Base-by-base conservation (phyloP, 2,329 filamentous ascomycete genomes). In the Pyrenochaeta sp. region DNA sequence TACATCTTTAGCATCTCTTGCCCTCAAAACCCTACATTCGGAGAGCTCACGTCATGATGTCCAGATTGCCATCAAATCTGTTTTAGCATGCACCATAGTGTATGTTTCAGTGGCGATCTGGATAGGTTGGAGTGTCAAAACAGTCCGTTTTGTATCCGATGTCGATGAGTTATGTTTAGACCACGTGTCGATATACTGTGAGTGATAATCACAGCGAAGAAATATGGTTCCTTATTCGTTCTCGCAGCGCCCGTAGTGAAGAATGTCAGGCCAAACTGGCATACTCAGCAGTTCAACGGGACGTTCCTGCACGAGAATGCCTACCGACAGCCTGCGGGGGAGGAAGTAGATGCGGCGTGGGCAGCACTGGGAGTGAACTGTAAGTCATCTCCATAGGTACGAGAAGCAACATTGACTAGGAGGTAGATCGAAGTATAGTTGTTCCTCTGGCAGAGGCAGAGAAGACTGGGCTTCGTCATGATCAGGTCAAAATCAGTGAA, bases 331-430 rank as follows among this genome's bases (percentile, higher is more conserved):
- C 61, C 72, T 9, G 77, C 74, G 1, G 54, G 77, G 0, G 75
- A 78, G 0, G 78, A 81, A 36, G 81, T 83, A 0, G 83, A 86
- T 47, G 74, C 73, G 3, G 82, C 81, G 0, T 86, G 83, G 82
- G 73, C 70, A 15, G 71, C 72, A 2, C 51, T 82, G 0, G 80
- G 80, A 7, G 68, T 77, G 1, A 74, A 81, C 11, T 82, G 79
- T 82, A 48, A 49, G 76, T 53, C n/a, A 39, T 7, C 3, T 8
- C 11, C 2, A 11, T 11, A 3, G 11, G 19, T 17, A 1, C 10
- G 18, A 4, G 6, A 3, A 17, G 15, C 11, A 4, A 10, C 20
- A 28, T 52, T 29, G n/a, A 22, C 14, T 29, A 2, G 21, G 13
- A 5, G 7, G 13, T 28, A 70, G 67, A 67, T 23, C 43, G 44